Evolutionary conservation across 805 yeast species (phyloP).

Genomic region (Yarrowia deformans): DNA sequence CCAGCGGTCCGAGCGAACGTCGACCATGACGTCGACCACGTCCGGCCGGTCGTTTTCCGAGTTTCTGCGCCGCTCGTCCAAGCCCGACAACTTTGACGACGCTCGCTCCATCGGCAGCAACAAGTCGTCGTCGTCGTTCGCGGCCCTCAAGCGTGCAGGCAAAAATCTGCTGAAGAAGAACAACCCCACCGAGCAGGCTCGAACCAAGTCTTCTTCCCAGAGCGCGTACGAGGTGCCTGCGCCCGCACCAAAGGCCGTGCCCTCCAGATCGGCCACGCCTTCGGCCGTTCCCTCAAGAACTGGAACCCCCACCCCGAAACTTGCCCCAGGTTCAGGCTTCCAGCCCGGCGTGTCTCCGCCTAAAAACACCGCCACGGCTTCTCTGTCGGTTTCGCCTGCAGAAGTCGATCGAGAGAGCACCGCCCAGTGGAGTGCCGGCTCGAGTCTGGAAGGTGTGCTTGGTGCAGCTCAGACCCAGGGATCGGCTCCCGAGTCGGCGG

Average conservation of each 20-base stretch:
- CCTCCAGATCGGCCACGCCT: neutral
- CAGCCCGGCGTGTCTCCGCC: slow-evolving; percentile 16
- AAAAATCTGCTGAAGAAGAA: slow-evolving; percentile 28
- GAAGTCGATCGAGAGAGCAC: slow-evolving; percentile 14
- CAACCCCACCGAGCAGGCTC: slow-evolving; percentile 16
- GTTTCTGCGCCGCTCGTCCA: slow-evolving; percentile 29
- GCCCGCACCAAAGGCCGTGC: neutral
- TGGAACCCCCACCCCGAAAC: neutral
- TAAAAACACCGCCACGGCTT: slow-evolving; percentile 36
- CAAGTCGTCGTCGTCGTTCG: slow-evolving; percentile 20
- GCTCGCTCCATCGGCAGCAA: neutral
- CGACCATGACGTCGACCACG: slow-evolving; percentile 29
- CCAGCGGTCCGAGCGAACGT: slow-evolving; percentile 15
- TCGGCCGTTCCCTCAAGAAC: neutral
- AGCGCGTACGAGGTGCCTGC: slow-evolving; percentile 19
- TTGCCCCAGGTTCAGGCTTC: neutral
- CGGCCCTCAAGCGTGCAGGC: slow-evolving; percentile 30
- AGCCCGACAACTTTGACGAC: slow-evolving; percentile 32
- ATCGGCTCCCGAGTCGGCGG: neutral
- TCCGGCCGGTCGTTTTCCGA: slow-evolving; percentile 27
- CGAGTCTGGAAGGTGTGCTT: slow-evolving; percentile 17
- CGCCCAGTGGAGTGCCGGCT: slow-evolving; percentile 21
- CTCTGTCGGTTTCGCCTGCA: slow-evolving; percentile 31
- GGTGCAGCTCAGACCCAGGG: neutral
- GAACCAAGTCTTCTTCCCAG: slow-evolving; percentile 8